Evolutionary conservation across 129 eudicot species (phyloP).

Genomic region (Mikania micrantha): DNA sequence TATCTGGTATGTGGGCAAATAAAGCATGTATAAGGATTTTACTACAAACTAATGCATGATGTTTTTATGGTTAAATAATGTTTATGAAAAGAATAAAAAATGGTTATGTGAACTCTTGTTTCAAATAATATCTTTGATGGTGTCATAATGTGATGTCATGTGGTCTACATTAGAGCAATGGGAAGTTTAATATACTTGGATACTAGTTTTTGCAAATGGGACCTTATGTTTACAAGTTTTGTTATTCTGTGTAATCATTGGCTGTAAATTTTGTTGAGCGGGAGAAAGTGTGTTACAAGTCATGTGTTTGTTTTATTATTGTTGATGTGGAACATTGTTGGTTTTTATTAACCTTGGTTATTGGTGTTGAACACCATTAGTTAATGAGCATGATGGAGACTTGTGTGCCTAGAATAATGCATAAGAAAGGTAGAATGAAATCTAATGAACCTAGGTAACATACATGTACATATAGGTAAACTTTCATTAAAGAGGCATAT

Average conservation of each 20-base stretch:
- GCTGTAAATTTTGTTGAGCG: neutral
- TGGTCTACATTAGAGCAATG: neutral
- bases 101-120: slow-evolving; percentile 1
- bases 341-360: neutral
- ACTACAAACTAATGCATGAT: neutral
- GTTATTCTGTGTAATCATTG: neutral
- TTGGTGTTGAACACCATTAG: neutral
- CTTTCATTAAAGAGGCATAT: neutral
- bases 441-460: neutral
- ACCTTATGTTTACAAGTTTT: neutral
- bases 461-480: neutral
- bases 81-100: neutral
- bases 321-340: neutral
- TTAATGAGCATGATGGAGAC: neutral
- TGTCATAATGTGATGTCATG: neutral
- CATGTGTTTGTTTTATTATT: neutral
- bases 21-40: slow-evolving; percentile 1
- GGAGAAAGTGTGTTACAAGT: neutral
- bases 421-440: neutral
- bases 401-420: neutral
- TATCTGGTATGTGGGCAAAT: neutral
- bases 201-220: neutral
- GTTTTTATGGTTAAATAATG: slow-evolving; percentile 9
- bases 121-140: neutral
- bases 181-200: neutral